These are phyloP conservation scores for Stemphylium vesicarium DNA, from an alignment of 2,329 filamentous ascomycete species.

Conservation along the genomic window DNA sequence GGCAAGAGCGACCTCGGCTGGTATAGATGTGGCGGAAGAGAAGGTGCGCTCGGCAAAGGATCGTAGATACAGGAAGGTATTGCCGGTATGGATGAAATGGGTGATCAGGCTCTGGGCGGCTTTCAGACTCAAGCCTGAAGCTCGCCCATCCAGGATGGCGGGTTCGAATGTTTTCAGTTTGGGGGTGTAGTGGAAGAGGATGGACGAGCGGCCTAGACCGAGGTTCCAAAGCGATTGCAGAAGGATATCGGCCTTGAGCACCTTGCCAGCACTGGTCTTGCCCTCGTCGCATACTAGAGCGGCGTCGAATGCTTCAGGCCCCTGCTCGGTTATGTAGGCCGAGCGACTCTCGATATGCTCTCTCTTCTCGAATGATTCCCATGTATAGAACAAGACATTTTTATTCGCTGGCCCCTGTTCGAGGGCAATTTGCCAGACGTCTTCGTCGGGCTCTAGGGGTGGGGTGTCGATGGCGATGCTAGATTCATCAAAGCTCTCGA, in stretches of 20 bases:
- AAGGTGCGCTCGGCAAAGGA: constrained; percentile 49
- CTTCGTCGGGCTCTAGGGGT: constrained; percentile 36
- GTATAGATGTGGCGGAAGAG: constrained; percentile 40
- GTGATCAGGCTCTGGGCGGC: constrained; percentile 61
- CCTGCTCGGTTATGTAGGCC: constrained; percentile 72
- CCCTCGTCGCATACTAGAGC: constrained; percentile 53
- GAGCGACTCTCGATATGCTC: constrained; percentile 52
- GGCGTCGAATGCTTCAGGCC: constrained; percentile 70
- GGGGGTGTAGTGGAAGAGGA: constrained; percentile 70
- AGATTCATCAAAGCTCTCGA: constrained; percentile 42
- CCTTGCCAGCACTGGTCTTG: constrained; percentile 47
- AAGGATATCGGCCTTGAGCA: constrained; percentile 48
- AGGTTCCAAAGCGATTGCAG: constrained; percentile 67
- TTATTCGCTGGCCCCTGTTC: constrained; percentile 42
- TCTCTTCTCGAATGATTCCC: constrained; percentile 68
- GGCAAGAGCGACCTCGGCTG: constrained; percentile 52
- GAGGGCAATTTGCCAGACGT: constrained; percentile 50
- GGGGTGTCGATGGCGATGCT: constrained; percentile 36
- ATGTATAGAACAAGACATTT: constrained; percentile 62
- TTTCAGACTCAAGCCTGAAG: constrained; percentile 59
- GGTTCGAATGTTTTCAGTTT: constrained; percentile 60
- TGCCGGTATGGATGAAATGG: constrained; percentile 50
- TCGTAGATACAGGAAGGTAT: constrained; percentile 42
- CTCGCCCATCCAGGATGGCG: constrained; percentile 52
- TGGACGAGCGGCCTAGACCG: constrained; percentile 72